phyloP scores from a whole-genome alignment of 139 green algal species.

The Coelastrella sp. region DNA sequence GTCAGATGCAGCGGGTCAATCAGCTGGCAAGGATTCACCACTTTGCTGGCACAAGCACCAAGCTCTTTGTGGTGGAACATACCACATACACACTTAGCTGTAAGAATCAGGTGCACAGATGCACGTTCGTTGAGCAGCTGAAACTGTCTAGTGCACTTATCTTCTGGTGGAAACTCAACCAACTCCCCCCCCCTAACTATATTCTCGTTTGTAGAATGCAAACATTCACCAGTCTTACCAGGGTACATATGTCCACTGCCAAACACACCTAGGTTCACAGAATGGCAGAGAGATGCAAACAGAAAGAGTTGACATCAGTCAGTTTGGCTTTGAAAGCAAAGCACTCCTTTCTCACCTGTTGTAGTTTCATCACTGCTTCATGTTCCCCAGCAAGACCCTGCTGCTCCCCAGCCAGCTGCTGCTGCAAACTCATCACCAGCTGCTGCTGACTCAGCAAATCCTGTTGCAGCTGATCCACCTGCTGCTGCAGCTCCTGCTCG shows the following conservation, averaged over 20 bases:
- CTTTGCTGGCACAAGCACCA: too few species aligned
- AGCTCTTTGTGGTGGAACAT: too few species aligned
- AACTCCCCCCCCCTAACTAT: too few species aligned
- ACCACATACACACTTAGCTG: too few species aligned
- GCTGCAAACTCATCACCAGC: background rate
- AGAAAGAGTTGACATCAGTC: background rate
- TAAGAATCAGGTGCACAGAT: too few species aligned
- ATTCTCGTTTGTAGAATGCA: too few species aligned
- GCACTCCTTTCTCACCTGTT: background rate
- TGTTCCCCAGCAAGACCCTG: background rate
- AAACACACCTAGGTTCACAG: too few species aligned
- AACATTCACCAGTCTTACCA: too few species aligned
- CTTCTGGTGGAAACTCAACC: too few species aligned
- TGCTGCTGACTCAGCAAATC: conserved; percentile 17
- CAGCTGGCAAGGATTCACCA: background rate
- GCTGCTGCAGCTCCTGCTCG: conserved; percentile 5
- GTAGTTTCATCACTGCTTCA: background rate
- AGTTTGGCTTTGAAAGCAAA: background rate
- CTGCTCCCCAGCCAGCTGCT: conserved; percentile 7
- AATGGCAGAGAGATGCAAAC: background rate
- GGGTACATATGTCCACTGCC: too few species aligned
- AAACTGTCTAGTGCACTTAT: too few species aligned
- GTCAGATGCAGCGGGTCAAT: background rate
- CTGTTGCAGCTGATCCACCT: background rate
- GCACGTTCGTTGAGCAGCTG: too few species aligned